These are phyloP conservation scores for Cyberlindnera mississippiensis DNA, from an alignment of 805 yeast genomes.

Conservation along the genomic window DNA sequence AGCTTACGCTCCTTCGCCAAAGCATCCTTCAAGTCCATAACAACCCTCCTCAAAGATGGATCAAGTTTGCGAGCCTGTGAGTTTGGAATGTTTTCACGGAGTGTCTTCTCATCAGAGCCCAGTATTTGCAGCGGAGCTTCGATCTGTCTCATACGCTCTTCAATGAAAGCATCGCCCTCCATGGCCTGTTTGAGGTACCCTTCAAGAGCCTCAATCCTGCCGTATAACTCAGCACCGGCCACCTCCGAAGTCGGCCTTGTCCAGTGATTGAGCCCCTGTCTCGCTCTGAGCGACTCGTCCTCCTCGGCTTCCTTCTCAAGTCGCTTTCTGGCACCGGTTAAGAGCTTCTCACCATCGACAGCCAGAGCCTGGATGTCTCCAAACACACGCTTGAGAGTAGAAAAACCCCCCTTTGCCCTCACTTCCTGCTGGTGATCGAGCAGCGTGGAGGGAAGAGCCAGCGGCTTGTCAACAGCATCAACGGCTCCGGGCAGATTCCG, in stretches of 20 bases:
- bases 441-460: slow-evolving; percentile 53
- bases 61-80: slow-evolving; percentile 30
- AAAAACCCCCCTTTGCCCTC: slow-evolving; percentile 48
- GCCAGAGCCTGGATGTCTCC: slow-evolving; percentile 44
- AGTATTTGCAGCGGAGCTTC: slow-evolving; percentile 42
- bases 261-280: slow-evolving; percentile 57
- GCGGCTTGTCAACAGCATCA: slow-evolving; percentile 54
- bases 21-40: slow-evolving; percentile 32
- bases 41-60: slow-evolving; percentile 33
- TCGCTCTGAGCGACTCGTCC: slow-evolving; percentile 47
- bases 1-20: slow-evolving; percentile 32
- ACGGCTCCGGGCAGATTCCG: slow-evolving; percentile 57
- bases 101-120: slow-evolving; percentile 32
- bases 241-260: slow-evolving; percentile 41
- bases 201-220: slow-evolving; percentile 41
- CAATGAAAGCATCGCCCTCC: slow-evolving; percentile 55
- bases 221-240: slow-evolving; percentile 38
- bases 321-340: slow-evolving; percentile 43
- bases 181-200: slow-evolving; percentile 53
- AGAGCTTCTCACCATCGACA: slow-evolving; percentile 35
- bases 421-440: slow-evolving; percentile 53
- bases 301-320: slow-evolving; percentile 50
- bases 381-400: slow-evolving; percentile 38
- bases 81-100: slow-evolving; percentile 30
- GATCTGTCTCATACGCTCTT: slow-evolving; percentile 43